Evolutionary conservation across 2,329 filamentous ascomycete genomes (phyloP), one percentile per base, ranked within the genome.

Genomic region (Colletotrichum simmondsii): DNA sequence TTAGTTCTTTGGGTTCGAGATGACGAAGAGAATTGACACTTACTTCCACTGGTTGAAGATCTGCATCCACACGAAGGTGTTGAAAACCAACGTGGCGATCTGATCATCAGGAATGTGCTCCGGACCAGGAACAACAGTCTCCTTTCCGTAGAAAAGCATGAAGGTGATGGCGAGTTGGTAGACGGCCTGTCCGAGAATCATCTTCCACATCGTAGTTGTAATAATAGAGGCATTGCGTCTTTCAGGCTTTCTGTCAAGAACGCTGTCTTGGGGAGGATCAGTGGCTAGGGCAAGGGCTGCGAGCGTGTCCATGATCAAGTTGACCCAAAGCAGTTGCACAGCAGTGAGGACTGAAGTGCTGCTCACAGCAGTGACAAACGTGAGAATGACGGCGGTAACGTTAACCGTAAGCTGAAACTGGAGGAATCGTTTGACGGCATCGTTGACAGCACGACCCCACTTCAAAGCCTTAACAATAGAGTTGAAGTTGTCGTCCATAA

Each of bases 21-120:
- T 77, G 58, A 68, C 22, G 16, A 7, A 22, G 30, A 26, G 12
- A 19, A 19, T 42, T 26, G 57, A 2, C 75, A 91, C 90, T 89
- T 87, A 92, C 90, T 98, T 98, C 89, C 97, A 94, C 80, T 97
- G 93, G 83, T 98, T 98, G 87, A 98, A 98, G 77, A 98, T 97
- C 78, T 98, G 96, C 95, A 98, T 98, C 96, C 96, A 98, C 65
- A 98, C 96, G 80, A 98, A 98, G 0, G 95, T 97, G 86, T 98
- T 98, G 89, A 98, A 98, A 8, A 98, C 94, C 60, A 98, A 88
- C 3, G 95, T 97, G 68, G 91, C 87, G 72, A 97, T 87, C 77
- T 93, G 87, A 1, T 80, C 82, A 58, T 72, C 65, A 22, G 65
- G 28, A 30, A 68, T 61, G 22, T 59, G 53, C 56, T 75, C 72